phyloP scores from a whole-genome alignment of 2,329 filamentous ascomycete genomes.

The Penicillium freii region DNA sequence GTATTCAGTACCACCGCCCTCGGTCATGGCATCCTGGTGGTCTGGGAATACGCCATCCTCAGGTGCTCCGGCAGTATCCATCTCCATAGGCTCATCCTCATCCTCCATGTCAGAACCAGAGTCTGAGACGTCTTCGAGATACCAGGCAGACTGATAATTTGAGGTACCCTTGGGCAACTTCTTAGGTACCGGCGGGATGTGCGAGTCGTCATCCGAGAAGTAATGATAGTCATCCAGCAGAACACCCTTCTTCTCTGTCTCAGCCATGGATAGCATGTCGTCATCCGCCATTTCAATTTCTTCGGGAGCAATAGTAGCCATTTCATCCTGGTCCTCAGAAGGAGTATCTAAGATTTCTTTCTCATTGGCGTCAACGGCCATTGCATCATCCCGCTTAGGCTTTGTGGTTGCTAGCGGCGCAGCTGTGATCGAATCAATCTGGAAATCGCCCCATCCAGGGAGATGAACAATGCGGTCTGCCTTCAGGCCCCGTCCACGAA shows the following conservation, averaged over 20 bases:
- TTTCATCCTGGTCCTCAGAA: constrained; percentile 75
- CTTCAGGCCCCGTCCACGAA: constrained; percentile 83
- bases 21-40: constrained; percentile 60
- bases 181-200: constrained; percentile 63
- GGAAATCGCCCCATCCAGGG: constrained; percentile 90
- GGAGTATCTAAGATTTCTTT: constrained; percentile 65
- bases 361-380: constrained; percentile 64
- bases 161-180: constrained; percentile 87
- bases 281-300: constrained; percentile 75
- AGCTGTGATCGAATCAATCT: constrained; percentile 82
- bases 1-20: constrained; percentile 81
- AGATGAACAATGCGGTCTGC: constrained; percentile 86
- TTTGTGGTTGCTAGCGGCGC: constrained; percentile 63
- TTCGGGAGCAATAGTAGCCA: constrained; percentile 82
- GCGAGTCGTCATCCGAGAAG: constrained; percentile 80
- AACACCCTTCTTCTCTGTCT: constrained; percentile 73
- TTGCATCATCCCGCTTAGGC: constrained; percentile 57
- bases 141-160: constrained; percentile 93
- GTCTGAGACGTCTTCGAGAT: constrained; percentile 75
- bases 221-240: constrained; percentile 96
- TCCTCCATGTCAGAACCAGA: constrained; percentile 82
- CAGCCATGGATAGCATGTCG: constrained; percentile 52
- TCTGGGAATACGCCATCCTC: constrained; percentile 74
- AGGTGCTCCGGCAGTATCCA: constrained; percentile 62
- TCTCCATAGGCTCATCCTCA: constrained; percentile 58